Percentiles rank a stretch among this genome's conserved stretches.
Conservation (phyloP, 2,329 filamentous ascomycete genomes). For the Phoma sp. region DNA sequence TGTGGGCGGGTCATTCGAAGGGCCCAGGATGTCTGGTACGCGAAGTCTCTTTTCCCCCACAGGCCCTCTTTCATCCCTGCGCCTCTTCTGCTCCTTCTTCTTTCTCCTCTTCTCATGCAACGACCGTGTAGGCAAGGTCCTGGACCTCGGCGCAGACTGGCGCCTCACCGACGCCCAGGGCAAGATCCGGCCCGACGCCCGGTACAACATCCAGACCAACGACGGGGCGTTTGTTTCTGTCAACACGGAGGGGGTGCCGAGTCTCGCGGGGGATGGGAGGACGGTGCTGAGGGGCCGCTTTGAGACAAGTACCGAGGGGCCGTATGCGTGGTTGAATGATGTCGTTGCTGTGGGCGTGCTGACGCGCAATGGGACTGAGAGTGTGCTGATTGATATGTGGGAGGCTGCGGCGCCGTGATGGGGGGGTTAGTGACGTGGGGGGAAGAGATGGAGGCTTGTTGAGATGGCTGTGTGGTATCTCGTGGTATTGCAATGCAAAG, state of each 20-base stretch:
- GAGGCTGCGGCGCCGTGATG: conserved; percentile 19
- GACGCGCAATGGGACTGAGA: conserved; percentile 24
- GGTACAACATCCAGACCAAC: conserved; percentile 47
- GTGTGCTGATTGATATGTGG: conserved; percentile 38
- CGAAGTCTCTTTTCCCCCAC: no score
- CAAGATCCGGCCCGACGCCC: conserved; percentile 41
- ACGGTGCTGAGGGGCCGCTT: conserved; percentile 43
- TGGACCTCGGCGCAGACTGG: conserved; percentile 49
- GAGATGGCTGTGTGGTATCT: no score
- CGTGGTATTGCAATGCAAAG: no score
- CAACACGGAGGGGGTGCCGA: conserved; percentile 30
- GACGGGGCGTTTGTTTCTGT: conserved; percentile 45
- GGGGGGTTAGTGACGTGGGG: no score
- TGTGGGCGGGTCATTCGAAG: conserved; percentile 38
- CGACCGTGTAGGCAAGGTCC: conserved; percentile 31
- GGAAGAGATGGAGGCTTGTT: no score
- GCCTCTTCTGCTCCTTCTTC: no score
- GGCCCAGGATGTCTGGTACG: conserved; percentile 31
- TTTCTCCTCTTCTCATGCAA: no score
- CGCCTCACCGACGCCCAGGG: conserved; percentile 36
- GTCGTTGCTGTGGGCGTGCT: conserved; percentile 39
- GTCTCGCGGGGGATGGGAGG: conserved; percentile 33
- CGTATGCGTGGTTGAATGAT: conserved; percentile 49
- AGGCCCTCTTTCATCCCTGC: not conserved
- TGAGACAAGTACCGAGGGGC: conserved; percentile 41